These are phyloP conservation scores for Xylaria scruposa DNA, from an alignment of 495 filamentous ascomycete genomes.

Conservation along the genomic window DNA sequence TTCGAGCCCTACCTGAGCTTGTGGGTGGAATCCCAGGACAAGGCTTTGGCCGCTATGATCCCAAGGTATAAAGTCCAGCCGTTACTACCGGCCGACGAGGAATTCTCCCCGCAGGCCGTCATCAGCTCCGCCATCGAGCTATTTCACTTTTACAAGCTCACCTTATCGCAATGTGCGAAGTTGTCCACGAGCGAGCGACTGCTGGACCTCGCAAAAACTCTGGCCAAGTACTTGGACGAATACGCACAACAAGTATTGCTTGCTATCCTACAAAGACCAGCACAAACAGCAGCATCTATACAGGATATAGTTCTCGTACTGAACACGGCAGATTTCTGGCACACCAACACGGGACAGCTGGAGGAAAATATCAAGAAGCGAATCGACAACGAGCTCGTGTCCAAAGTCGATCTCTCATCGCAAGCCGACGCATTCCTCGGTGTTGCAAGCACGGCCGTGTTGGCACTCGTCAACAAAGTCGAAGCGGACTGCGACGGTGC, in stretches of 20 bases:
- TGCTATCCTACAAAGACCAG: slow-evolving; percentile 71
- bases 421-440: slow-evolving; percentile 96
- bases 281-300: slow-evolving; percentile 63
- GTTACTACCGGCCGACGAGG: slow-evolving; percentile 81
- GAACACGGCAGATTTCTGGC: slow-evolving; percentile 98
- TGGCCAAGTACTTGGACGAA: slow-evolving; percentile 92
- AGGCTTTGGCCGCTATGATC: slow-evolving; percentile 82
- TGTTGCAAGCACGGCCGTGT: slow-evolving; percentile 86
- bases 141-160: slow-evolving; percentile 93
- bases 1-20: slow-evolving; percentile 97
- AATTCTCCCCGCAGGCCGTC: slow-evolving; percentile 89
- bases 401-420: slow-evolving; percentile 83
- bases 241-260: slow-evolving; percentile 94
- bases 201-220: slow-evolving; percentile 81
- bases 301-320: slow-evolving; percentile 85
- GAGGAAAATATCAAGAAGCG: slow-evolving; percentile 93
- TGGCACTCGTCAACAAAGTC: slow-evolving; percentile 81
- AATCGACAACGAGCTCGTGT: slow-evolving; percentile 77
- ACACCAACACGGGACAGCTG: slow-evolving; percentile 86
- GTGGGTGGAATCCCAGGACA: slow-evolving; percentile 97
- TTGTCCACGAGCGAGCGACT: slow-evolving; percentile 87
- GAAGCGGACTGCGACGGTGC: slow-evolving; percentile 81
- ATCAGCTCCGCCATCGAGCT: slow-evolving; percentile 94
- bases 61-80: slow-evolving; percentile 89
- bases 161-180: slow-evolving; percentile 92